Evolutionary conservation across 2,329 filamentous ascomycete genomes (phyloP), one percentile per base, ranked within the genome.

Genomic region (Pezicula rhizophila): DNA sequence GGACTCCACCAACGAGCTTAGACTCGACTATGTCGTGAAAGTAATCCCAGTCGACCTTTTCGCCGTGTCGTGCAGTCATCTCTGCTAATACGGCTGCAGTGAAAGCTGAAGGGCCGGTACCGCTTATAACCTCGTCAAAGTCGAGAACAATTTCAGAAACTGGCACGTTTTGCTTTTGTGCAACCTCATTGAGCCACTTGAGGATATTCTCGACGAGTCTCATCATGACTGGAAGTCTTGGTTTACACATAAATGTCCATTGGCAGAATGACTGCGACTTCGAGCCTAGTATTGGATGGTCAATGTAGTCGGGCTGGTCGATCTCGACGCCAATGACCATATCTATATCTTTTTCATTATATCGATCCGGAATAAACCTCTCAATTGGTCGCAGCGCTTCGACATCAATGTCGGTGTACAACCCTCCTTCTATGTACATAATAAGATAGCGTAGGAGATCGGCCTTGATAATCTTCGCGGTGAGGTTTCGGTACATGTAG

Each of bases 191-290:
- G 44, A 87, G 70, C 84, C 83, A 87, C 1, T 68, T 62, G 65
- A 87, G 76, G 61, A 87, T 87, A 58, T 83, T 79, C 61, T 87
- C 81, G 42, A 87, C 77, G 3, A 88, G 72, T 28, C 70, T 69
- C 64, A 87, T 70, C 81, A 88, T 86, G 48, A 87, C 80, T 1
- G 82, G 81, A 23, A 82, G 75, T 15, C 73, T 70, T 1, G 84
- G 82, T 60, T 86, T 85, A 57, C 78, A 78, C 70, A 85, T 83
- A 59, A 87, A 85, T 0, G 84, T 87, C 84, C 84, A 88, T 60
- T 87, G 84, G 63, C 84, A 87, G 62, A 88, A 87, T 0, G 83
- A 87, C 55, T 74, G 71, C 34, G 79, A 86, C 66, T 87, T 87
- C 43, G 74, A 74, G 12, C 84, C 84, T 0, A 87, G 70, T 28